Evolutionary conservation across 768 basidiomycete genomes (phyloP).

Genomic region (Tricholomella constricta): DNA sequence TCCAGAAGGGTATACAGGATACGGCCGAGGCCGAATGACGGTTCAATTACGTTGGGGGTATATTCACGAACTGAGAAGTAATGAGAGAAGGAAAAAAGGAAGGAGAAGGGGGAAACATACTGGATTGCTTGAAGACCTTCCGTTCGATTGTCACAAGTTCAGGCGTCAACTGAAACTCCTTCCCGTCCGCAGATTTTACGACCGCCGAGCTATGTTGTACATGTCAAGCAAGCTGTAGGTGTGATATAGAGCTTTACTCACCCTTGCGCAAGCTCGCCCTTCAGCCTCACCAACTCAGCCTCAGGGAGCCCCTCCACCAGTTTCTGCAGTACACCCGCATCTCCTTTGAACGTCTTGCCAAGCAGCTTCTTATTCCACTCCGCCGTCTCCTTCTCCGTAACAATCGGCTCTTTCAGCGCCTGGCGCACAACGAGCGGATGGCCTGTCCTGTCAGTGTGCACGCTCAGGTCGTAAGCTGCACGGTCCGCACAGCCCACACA

Average conservation of each 20-base stretch:
- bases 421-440: slow-evolving; percentile 84
- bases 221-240: not conserved
- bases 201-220: slow-evolving; percentile 46
- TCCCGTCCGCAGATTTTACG: slow-evolving; percentile 61
- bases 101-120: slow-evolving; percentile 42
- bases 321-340: slow-evolving; percentile 67
- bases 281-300: slow-evolving; percentile 60
- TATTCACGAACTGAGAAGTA: slow-evolving; percentile 79
- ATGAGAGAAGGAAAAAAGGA: not conserved
- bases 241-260: slow-evolving; percentile 33
- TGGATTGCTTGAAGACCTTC: slow-evolving; percentile 85
- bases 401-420: slow-evolving; percentile 80
- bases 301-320: slow-evolving; percentile 69
- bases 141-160: slow-evolving; percentile 77
- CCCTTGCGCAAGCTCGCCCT: slow-evolving; percentile 76
- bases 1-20: slow-evolving; percentile 94
- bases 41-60: slow-evolving; percentile 97
- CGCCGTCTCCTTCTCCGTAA: slow-evolving; percentile 77
- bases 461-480: slow-evolving; percentile 93
- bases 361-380: slow-evolving; percentile 87
- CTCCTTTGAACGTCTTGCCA: slow-evolving; percentile 88
- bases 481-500: slow-evolving; percentile 99
- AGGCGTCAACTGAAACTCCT: slow-evolving; percentile 68
- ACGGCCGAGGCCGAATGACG: slow-evolving; percentile 96
- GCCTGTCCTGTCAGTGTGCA: slow-evolving; percentile 85